These are phyloP conservation scores for Malus sieversii DNA, from an alignment of 306 rosid genomes.

Conservation along the genomic window DNA sequence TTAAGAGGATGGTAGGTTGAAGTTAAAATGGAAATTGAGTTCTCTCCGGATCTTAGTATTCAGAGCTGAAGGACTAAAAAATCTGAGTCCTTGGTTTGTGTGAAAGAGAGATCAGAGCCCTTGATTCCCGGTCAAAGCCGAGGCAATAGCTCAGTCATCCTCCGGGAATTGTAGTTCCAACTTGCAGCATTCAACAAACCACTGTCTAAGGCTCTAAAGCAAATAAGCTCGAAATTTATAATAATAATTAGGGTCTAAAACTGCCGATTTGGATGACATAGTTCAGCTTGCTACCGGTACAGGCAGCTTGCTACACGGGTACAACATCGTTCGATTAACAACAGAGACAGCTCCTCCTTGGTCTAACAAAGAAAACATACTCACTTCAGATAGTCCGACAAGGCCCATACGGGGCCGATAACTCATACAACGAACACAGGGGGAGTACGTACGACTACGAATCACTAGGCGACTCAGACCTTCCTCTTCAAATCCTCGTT, in stretches of 20 bases:
- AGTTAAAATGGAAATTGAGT: too few species aligned
- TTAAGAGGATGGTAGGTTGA: too few species aligned
- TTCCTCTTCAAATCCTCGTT: slow-evolving; percentile 55
- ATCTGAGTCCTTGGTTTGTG: too few species aligned
- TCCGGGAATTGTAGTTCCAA: background rate
- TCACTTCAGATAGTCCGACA: background rate
- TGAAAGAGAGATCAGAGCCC: too few species aligned
- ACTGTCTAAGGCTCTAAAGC: background rate
- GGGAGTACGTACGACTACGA: background rate
- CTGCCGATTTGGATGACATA: slow-evolving; percentile 27
- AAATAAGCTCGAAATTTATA: background rate
- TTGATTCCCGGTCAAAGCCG: background rate
- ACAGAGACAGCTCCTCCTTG: slow-evolving; percentile 22
- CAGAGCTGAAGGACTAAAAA: too few species aligned
- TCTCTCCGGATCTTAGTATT: too few species aligned
- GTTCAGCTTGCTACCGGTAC: background rate
- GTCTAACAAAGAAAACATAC: slow-evolving; percentile 13
- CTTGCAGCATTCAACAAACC: background rate
- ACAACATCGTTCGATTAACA: slow-evolving; percentile 22
- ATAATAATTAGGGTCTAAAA: background rate
- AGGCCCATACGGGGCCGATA: background rate
- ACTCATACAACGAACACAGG: slow-evolving; percentile 17
- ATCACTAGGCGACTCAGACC: slow-evolving; percentile 10
- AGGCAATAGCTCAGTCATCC: background rate
- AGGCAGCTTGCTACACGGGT: background rate